Base-by-base conservation (phyloP, 1,284 basidiomycete genomes). In the Xanthoconium separans region DNA sequence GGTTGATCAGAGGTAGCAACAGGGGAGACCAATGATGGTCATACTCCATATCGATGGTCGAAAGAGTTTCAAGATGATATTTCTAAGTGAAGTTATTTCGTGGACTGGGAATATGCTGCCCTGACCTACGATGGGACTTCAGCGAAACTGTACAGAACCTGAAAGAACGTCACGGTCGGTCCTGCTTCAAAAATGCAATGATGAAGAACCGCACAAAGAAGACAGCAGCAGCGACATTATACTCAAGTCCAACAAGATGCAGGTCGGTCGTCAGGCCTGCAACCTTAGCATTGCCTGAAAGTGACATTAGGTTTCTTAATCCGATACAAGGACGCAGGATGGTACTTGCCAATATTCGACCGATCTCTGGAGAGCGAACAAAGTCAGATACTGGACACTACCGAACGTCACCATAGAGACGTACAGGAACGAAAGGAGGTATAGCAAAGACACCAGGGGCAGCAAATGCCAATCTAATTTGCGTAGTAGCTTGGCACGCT, bases 371-470 rank as follows among this genome's bases (percentile, higher is more conserved):
- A 45, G 24, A 45, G 27, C 16, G 40, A 39, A 24, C 27, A 24
- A 22, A 12, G 4, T 60, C 47, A 53, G 33, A 54, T 10, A 4
- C 4, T 5, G 22, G 43, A 30, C 20, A 13, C 6, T 27, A 6
- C n/a, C 7, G 18, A 29, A 47, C 4, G 1, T 39, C 13, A 34
- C 29, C 2, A 39, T 18, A 31, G 68, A 18, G 18, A 18, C 40
- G 65, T 58, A 82, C 80, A 81, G 61, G 62, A 81, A 82, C 2
- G 76, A 81, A 52, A 81, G 75, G 40, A 87, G 74, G 64, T 86
- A 86, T n/a, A 87, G 70, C 27, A 85, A 61, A 8, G 78, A 76
- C 40, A 82, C 73, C 33, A 80, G 72, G 4, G 81, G 81, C 30
- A 82, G 58, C 10, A 83, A 60, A 58, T 81, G 75, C 51, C 69